Percentiles rank a stretch among this genome's conserved stretches.
Evolutionary conservation across 768 basidiomycete species (phyloP).

Genomic region (Holtermanniella nyarrowii): DNA sequence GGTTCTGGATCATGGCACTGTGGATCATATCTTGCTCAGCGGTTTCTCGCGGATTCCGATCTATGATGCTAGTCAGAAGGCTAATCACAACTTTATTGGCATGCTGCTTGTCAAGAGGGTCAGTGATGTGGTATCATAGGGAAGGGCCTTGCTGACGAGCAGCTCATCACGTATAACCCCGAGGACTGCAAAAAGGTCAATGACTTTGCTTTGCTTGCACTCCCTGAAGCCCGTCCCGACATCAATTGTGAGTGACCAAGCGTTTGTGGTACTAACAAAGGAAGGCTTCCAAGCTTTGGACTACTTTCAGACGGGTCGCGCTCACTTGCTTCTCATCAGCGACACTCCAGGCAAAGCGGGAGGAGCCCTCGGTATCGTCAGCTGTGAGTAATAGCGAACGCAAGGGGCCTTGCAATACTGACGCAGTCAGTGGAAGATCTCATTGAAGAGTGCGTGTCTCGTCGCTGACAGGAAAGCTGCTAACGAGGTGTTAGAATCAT

Average conservation of each 20-base stretch:
- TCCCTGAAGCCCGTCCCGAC: constrained; percentile 77
- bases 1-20: constrained; percentile 63
- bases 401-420: not conserved
- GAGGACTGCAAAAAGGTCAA: constrained; percentile 47
- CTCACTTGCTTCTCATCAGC: constrained; percentile 79
- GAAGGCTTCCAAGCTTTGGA: constrained; percentile 76
- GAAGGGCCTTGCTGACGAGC: constrained; percentile 1
- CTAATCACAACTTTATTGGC: constrained; percentile 68
- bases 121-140: not conserved
- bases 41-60: constrained; percentile 91
- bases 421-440: constrained; percentile 38
- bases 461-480: constrained; percentile 1
- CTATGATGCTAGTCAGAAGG: constrained; percentile 58
- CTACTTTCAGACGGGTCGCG: constrained; percentile 88
- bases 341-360: constrained; percentile 68
- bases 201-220: constrained; percentile 62
- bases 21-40: constrained; percentile 52
- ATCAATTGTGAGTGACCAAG: constrained; percentile 54
- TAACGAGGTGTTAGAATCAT: constrained; percentile 50
- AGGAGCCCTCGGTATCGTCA: constrained; percentile 84
- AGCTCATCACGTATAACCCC: constrained; percentile 85
- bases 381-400: constrained; percentile 41
- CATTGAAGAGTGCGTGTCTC: constrained; percentile 49
- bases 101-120: constrained; percentile 77
- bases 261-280: not conserved